Percentiles rank a stretch among this genome's conserved stretches.
Evolutionary conservation across 768 basidiomycete species (phyloP).

Genomic region (Porphyrellus cyaneotinctus): DNA sequence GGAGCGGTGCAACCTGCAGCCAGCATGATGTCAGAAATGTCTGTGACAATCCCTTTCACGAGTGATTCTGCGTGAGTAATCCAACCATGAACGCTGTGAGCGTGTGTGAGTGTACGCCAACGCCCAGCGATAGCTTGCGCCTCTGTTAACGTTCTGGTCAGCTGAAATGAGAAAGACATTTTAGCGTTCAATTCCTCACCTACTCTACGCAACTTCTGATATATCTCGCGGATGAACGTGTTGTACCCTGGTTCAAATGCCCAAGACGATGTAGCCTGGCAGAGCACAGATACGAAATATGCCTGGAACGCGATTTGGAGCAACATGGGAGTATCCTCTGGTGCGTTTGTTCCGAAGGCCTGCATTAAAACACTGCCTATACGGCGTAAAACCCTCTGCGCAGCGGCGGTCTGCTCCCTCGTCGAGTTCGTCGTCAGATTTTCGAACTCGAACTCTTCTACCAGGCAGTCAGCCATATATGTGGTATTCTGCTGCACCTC

Average conservation of each 20-base stretch:
- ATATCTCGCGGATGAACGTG: slow-evolving; percentile 4
- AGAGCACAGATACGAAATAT: slow-evolving; percentile 5
- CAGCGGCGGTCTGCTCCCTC: background rate
- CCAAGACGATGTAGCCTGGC: slow-evolving; percentile 6
- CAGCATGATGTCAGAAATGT: background rate
- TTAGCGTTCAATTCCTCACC: slow-evolving; percentile 1
- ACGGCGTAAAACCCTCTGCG: background rate
- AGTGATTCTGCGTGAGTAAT: background rate
- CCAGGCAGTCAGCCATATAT: slow-evolving; percentile 9
- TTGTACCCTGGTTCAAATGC: slow-evolving; percentile 2
- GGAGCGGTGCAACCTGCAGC: background rate
- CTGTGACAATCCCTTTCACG: background rate
- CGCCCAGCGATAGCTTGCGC: background rate
- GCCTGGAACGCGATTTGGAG: slow-evolving; percentile 11
- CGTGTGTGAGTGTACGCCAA: background rate
- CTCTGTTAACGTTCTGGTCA: background rate
- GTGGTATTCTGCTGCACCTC: slow-evolving; percentile 11
- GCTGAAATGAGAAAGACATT: background rate
- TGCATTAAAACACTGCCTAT: background rate
- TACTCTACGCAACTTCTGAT: slow-evolving; percentile 6
- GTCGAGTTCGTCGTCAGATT: background rate
- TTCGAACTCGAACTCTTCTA: slow-evolving; percentile 1
- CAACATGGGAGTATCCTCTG: slow-evolving; percentile 10
- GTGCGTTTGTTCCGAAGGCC: background rate
- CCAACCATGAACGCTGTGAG: background rate